These are phyloP conservation scores for Entelexis paramagnoliae DNA, from an alignment of 1,139 yeast genomes.

Conservation along the genomic window DNA sequence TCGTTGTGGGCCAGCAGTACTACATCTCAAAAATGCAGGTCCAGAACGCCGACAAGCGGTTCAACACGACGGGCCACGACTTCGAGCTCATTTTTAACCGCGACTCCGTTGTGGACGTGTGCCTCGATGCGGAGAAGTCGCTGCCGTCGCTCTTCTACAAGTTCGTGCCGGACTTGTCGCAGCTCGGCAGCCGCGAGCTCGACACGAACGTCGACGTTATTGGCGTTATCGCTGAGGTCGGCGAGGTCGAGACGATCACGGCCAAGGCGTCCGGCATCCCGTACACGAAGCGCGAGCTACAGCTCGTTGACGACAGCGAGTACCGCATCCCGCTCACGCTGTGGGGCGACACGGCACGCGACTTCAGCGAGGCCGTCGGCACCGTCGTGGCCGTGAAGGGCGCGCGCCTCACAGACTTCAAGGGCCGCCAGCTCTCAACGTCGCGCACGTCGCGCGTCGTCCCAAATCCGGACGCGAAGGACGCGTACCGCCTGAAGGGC, in stretches of 20 bases:
- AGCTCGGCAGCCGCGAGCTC: slow-evolving; percentile 56
- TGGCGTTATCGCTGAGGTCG: slow-evolving; percentile 71
- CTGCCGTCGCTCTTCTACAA: slow-evolving; percentile 75
- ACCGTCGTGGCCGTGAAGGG: slow-evolving; percentile 89
- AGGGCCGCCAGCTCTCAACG: slow-evolving; percentile 75
- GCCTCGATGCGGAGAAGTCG: slow-evolving; percentile 28
- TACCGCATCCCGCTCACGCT: slow-evolving; percentile 68
- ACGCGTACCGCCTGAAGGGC: slow-evolving; percentile 79
- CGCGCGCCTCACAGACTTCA: slow-evolving; percentile 78
- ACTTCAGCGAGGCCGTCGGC: slow-evolving; percentile 51
- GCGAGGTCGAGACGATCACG: slow-evolving; percentile 67
- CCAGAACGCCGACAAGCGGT: slow-evolving; percentile 75
- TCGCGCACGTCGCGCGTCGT: slow-evolving; percentile 67
- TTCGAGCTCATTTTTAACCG: slow-evolving; percentile 78
- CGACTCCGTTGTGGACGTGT: slow-evolving; percentile 63
- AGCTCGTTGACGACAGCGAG: slow-evolving; percentile 76
- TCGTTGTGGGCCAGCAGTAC: slow-evolving; percentile 86
- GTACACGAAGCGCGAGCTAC: slow-evolving; percentile 80
- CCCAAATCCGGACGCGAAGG: slow-evolving; percentile 79
- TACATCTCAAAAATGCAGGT: slow-evolving; percentile 63
- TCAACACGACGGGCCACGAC: slow-evolving; percentile 74
- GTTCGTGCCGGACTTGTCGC: slow-evolving; percentile 54
- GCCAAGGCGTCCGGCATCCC: slow-evolving; percentile 88
- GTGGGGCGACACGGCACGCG: slow-evolving; percentile 82
- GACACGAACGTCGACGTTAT: slow-evolving; percentile 68